phyloP scores from a whole-genome alignment of 1,284 basidiomycete species.

The Coniferiporia sulphurascens region DNA sequence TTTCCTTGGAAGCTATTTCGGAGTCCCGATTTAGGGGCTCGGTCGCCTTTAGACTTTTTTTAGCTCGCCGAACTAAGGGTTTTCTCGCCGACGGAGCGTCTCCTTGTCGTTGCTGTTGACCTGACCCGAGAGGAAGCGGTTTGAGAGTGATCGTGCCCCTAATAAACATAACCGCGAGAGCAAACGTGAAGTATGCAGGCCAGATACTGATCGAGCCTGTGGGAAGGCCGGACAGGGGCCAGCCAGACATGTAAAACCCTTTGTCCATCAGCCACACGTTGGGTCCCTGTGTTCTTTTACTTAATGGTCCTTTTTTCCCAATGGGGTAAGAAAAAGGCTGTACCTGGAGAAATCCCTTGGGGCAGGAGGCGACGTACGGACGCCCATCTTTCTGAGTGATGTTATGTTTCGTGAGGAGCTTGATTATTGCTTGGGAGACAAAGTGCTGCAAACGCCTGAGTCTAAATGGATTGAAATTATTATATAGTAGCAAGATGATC shows the following conservation, averaged over 20 bases:
- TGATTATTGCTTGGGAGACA: constrained; percentile 16
- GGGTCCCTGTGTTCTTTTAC: constrained; percentile 1
- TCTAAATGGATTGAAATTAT: neutral
- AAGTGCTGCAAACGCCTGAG: constrained; percentile 12
- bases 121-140: neutral
- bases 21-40: too few relatives aligned
- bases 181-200: constrained; percentile 10
- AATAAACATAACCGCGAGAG: constrained; percentile 16
- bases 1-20: too few relatives aligned
- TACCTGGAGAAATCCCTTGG: constrained; percentile 16
- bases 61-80: neutral
- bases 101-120: neutral
- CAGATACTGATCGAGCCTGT: constrained; percentile 14
- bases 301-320: neutral
- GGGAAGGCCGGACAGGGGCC: constrained; percentile 11
- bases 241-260: constrained; percentile 8
- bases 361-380: constrained; percentile 11
- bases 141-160: constrained; percentile 6
- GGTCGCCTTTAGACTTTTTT: neutral
- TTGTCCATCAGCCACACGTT: constrained; percentile 8
- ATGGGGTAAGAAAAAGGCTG: neutral
- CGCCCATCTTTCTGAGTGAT: constrained; percentile 13
- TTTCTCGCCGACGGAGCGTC: neutral
- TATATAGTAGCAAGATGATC: neutral
- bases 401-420: constrained; percentile 7